Evolutionary conservation across 75 land plant genomes (phyloP).

Genomic region (Cryptomeria japonica): DNA sequence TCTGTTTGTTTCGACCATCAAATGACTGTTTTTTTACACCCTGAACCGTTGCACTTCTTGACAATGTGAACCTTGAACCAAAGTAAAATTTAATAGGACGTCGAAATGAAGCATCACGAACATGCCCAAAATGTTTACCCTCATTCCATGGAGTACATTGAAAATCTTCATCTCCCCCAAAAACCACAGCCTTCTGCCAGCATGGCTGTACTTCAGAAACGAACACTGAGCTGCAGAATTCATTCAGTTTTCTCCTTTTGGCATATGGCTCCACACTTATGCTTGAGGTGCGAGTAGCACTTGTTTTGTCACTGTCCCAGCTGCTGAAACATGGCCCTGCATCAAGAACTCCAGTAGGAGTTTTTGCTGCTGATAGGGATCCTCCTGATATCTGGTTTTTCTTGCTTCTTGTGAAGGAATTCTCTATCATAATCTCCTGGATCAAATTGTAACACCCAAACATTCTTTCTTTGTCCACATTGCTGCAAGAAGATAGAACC

Average conservation of each 20-base stretch:
- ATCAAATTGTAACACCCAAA: conserved; percentile 12
- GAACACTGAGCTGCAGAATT: conserved; percentile 3
- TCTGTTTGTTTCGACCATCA: no score
- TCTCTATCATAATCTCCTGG: not conserved
- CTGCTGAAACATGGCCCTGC: conserved; percentile 46
- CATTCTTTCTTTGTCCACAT: conserved; percentile 29
- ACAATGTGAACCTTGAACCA: no score
- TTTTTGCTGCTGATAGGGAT: not conserved
- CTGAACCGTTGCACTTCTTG: no score
- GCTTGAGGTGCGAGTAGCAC: conserved; percentile 22
- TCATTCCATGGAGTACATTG: no score
- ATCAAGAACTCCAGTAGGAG: conserved; percentile 68
- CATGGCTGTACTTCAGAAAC: conserved; percentile 1
- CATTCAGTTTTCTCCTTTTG: conserved; percentile 31
- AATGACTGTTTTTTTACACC: no score
- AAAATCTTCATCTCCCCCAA: no score
- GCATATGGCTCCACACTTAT: conserved; percentile 5
- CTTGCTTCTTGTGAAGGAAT: not conserved
- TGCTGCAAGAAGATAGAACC: conserved; percentile 38
- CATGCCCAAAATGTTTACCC: no score
- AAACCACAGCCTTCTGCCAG: not conserved
- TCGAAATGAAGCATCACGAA: no score
- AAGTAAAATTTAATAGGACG: no score
- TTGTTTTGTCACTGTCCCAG: not conserved
- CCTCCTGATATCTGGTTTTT: not conserved